Conservation (phyloP, 495 filamentous ascomycete species). For the Achaetomiella virescens region DNA sequence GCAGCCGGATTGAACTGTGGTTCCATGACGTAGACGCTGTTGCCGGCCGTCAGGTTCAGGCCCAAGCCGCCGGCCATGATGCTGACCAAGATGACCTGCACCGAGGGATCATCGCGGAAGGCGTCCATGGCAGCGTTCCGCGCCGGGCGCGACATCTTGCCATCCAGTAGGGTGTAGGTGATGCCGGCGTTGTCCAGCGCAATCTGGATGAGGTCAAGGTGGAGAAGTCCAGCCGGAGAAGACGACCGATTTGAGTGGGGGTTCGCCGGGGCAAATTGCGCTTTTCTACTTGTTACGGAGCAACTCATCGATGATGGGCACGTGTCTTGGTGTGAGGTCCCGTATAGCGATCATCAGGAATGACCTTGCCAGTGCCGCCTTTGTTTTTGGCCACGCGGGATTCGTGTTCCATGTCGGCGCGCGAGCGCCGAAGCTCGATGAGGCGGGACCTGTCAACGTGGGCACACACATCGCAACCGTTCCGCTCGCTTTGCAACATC, state of each 20-base stretch:
- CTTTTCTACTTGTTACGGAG: constrained; percentile 54
- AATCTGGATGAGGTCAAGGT: constrained; percentile 87
- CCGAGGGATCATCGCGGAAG: constrained; percentile 65
- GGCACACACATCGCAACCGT: constrained; percentile 21
- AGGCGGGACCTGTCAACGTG: constrained; percentile 41
- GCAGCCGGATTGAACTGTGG: constrained; percentile 95
- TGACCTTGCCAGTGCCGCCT: constrained; percentile 45
- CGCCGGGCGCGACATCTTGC: constrained; percentile 68
- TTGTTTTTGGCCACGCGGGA: constrained; percentile 35
- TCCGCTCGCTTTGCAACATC: constrained; percentile 30
- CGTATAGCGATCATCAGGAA: constrained; percentile 62
- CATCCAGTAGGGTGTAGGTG: constrained; percentile 75
- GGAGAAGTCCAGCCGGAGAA: constrained; percentile 92
- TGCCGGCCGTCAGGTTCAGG: constrained; percentile 81
- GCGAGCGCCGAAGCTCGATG: constrained; percentile 60
- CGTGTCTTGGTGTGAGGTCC: constrained; percentile 88
- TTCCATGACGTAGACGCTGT: constrained; percentile 92
- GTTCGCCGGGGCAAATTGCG: constrained; percentile 47
- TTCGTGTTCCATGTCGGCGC: constrained; percentile 55
- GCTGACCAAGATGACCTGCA: constrained; percentile 81
- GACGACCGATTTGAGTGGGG: constrained; percentile 80
- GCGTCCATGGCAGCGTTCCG: constrained; percentile 64
- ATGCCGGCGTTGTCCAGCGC: constrained; percentile 65
- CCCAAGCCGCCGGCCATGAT: constrained; percentile 90
- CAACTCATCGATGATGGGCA: constrained; percentile 65